phyloP scores from a whole-genome alignment of 1,139 yeast species.

The Casaregolazyma suthepensis region DNA sequence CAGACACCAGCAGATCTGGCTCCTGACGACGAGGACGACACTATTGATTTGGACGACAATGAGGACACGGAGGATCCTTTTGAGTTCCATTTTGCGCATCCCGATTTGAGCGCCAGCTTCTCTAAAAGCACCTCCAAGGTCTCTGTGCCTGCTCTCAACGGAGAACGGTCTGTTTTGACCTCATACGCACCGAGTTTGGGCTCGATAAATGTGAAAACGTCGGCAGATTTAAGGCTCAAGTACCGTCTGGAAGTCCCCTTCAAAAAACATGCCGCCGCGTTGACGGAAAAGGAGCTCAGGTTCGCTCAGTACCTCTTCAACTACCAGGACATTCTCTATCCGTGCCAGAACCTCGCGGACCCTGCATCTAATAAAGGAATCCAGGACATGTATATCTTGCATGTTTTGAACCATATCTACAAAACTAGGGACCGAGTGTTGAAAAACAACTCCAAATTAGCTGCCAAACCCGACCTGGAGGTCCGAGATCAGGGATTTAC shows the following conservation, averaged over 20 bases:
- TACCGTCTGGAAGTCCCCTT: constrained; percentile 29
- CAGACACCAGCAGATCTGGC: constrained; percentile 26
- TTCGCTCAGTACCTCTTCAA: constrained; percentile 59
- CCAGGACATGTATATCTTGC: constrained; percentile 61
- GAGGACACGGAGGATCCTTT: constrained; percentile 51
- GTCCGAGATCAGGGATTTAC: constrained; percentile 92
- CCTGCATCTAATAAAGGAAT: constrained; percentile 42
- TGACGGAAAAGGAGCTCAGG: constrained; percentile 37
- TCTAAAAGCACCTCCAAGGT: constrained; percentile 7
- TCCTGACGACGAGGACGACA: constrained; percentile 31
- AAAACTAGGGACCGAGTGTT: constrained; percentile 80
- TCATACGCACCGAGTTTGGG: not conserved
- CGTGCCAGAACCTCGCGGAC: constrained; percentile 41
- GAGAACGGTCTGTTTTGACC: not conserved
- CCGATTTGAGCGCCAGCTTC: constrained; percentile 34
- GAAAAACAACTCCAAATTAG: constrained; percentile 62
- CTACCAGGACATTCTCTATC: constrained; percentile 67
- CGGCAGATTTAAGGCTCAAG: constrained; percentile 20
- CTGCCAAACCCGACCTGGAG: constrained; percentile 41
- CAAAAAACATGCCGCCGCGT: constrained; percentile 17
- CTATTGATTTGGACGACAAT: constrained; percentile 37
- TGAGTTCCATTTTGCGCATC: constrained; percentile 63
- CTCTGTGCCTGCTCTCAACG: constrained; percentile 6
- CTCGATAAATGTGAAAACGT: not conserved
- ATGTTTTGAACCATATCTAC: constrained; percentile 72